Percentiles rank a stretch among this genome's conserved stretches.
Evolutionary conservation across 2,329 filamentous ascomycete genomes (phyloP).

Genomic region (Fusarium chaquense): DNA sequence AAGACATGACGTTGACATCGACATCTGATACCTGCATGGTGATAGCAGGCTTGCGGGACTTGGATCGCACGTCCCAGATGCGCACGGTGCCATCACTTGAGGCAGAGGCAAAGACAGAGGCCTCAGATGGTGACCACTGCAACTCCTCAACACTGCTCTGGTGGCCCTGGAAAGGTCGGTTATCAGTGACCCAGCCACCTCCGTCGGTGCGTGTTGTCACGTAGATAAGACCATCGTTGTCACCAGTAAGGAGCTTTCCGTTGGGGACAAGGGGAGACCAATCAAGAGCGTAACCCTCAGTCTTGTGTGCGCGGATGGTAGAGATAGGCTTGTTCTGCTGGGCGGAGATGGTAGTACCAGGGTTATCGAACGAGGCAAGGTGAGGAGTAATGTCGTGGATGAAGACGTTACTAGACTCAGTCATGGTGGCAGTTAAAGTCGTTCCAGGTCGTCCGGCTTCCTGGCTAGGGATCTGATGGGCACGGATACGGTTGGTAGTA

Average conservation of each 20-base stretch:
- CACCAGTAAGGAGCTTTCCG: slow-evolving; percentile 90
- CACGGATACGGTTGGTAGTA: slow-evolving; percentile 93
- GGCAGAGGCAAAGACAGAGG: slow-evolving; percentile 92
- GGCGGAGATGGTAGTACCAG: slow-evolving; percentile 81
- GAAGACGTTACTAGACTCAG: slow-evolving; percentile 86
- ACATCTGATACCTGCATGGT: slow-evolving; percentile 84
- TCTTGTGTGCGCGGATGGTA: slow-evolving; percentile 90
- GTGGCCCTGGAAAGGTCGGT: slow-evolving; percentile 85
- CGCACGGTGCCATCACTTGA: slow-evolving; percentile 95
- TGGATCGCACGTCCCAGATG: slow-evolving; percentile 94
- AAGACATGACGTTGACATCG: slow-evolving; percentile 97
- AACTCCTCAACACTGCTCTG: slow-evolving; percentile 89
- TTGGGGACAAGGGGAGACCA: slow-evolving; percentile 85
- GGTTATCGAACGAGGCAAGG: slow-evolving; percentile 88
- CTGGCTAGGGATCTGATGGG: slow-evolving; percentile 80
- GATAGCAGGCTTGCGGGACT: slow-evolving; percentile 88
- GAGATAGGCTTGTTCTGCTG: slow-evolving; percentile 89
- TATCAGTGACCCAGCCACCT: slow-evolving; percentile 90
- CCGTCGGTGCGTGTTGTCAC: slow-evolving; percentile 87
- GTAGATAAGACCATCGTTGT: slow-evolving; percentile 91
- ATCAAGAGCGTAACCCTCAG: slow-evolving; percentile 96
- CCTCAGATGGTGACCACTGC: slow-evolving; percentile 95
- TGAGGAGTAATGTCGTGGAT: slow-evolving; percentile 96
- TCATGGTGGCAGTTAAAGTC: slow-evolving; percentile 91
- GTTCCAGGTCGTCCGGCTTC: slow-evolving; percentile 79